A percentile compares a stretch with the other conserved stretches of the same genome.
Conservation (phyloP, 108 stramenopile species). For the Discostella stelligeroides region DNA sequence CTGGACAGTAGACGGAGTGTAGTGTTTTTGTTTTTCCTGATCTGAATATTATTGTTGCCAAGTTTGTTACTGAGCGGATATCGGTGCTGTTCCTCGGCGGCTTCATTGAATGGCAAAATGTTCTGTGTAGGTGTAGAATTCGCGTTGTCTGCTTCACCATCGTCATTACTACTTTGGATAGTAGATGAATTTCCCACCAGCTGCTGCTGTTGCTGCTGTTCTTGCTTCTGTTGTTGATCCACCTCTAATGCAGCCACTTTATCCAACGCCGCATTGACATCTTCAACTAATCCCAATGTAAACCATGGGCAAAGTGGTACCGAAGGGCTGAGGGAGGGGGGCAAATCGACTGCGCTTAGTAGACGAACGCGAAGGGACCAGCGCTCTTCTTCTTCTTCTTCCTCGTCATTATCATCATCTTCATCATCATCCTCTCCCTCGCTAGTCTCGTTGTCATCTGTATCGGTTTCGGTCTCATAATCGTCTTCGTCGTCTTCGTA, state of each 20-base stretch:
- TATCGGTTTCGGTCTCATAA: not conserved
- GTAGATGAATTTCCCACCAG: not conserved
- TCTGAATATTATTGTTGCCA: too few species aligned
- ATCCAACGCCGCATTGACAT: conserved; percentile 12
- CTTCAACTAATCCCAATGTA: conserved; percentile 65
- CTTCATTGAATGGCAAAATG: too few species aligned
- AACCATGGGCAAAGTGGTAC: conserved; percentile 79
- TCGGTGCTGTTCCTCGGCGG: too few species aligned
- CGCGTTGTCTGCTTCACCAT: too few species aligned
- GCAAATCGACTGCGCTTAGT: conserved; percentile 74
- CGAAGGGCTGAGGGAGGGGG: conserved; percentile 61
- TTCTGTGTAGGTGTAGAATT: too few species aligned
- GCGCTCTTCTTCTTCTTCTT: conserved; percentile 25
- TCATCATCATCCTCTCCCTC: not conserved
- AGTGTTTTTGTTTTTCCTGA: not conserved
- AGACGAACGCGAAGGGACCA: conserved; percentile 71
- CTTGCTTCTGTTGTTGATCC: not conserved
- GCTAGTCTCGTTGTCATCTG: not conserved
- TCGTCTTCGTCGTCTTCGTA: not conserved
- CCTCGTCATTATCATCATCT: conserved; percentile 7
- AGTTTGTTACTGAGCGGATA: too few species aligned
- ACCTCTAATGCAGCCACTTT: not conserved
- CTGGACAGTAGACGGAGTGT: not conserved
- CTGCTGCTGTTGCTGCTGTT: not conserved
- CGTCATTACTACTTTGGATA: too few species aligned